Conservation (phyloP, 148 eudicot genomes). For the Chenopodium berlandieri region DNA sequence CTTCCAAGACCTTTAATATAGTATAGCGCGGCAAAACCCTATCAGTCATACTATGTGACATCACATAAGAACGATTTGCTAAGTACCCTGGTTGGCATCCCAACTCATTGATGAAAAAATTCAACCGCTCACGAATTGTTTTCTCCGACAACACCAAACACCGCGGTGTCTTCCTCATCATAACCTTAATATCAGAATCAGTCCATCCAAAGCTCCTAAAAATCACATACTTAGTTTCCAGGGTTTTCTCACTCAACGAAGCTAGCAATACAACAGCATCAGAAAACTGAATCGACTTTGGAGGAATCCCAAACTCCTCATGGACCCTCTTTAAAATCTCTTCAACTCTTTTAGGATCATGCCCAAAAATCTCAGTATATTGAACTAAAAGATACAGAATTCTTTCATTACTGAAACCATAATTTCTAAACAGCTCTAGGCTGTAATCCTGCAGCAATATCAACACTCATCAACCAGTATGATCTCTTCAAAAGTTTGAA, state of each 20-base stretch:
- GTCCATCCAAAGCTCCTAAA: conserved; percentile 45
- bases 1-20: conserved; percentile 20
- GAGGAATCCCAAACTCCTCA: conserved; percentile 27
- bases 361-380: conserved; percentile 17
- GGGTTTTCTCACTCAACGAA: conserved; percentile 17
- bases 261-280: conserved; percentile 23
- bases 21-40: conserved; percentile 34
- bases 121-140: conserved; percentile 16
- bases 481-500: conserved; percentile 19
- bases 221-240: conserved; percentile 17
- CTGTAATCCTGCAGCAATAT: conserved; percentile 7
- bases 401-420: conserved; percentile 25
- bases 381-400: conserved; percentile 19
- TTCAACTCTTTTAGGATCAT: conserved; percentile 15
- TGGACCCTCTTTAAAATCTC: conserved; percentile 18
- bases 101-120: conserved; percentile 33
- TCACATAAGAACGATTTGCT: conserved; percentile 23
- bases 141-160: conserved; percentile 29
- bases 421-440: conserved; percentile 8
- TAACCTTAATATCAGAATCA: conserved; percentile 23
- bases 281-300: conserved; percentile 4
- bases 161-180: conserved; percentile 20
- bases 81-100: conserved; percentile 30
- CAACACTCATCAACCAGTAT: conserved; percentile 16
- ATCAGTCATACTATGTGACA: conserved; percentile 27